A percentile compares a stretch with the other conserved stretches of the same genome.
Evolutionary conservation across 1,284 basidiomycete genomes (phyloP).

Genomic region (Sphaerobolus stellatus): DNA sequence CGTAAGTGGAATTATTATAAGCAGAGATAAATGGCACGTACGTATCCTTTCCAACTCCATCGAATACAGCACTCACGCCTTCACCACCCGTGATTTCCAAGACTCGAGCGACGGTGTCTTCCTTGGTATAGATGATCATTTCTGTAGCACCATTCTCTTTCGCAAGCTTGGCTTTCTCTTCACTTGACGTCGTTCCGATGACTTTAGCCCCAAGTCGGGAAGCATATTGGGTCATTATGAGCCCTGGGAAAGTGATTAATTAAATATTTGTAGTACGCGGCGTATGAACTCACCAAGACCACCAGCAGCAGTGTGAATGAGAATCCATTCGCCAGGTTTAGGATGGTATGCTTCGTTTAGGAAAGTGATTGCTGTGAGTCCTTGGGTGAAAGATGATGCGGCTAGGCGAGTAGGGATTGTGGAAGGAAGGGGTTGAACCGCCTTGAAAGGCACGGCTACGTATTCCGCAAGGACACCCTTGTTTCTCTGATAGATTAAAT

Average conservation of each 20-base stretch:
- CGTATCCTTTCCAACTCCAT: constrained; percentile 94
- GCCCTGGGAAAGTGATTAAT: constrained; percentile 44
- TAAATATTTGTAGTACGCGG: constrained; percentile 1
- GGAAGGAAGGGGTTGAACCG: constrained; percentile 62
- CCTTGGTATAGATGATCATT: constrained; percentile 78
- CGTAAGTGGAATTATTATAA: neutral
- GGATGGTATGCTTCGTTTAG: constrained; percentile 84
- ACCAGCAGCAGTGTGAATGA: constrained; percentile 91
- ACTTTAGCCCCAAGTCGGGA: constrained; percentile 80
- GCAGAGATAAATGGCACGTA: constrained; percentile 36
- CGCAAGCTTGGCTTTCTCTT: constrained; percentile 84
- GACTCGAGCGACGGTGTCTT: constrained; percentile 72
- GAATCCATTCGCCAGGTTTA: constrained; percentile 69
- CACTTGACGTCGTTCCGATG: constrained; percentile 91
- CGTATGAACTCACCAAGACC: constrained; percentile 45
- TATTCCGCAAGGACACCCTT: constrained; percentile 64
- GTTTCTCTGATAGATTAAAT: neutral
- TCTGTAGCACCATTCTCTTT: constrained; percentile 81
- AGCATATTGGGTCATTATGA: constrained; percentile 62
- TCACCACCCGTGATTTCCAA: constrained; percentile 77
- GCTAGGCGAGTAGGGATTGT: constrained; percentile 62
- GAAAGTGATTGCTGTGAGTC: constrained; percentile 78
- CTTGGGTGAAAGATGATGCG: constrained; percentile 72
- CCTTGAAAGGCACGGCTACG: constrained; percentile 62
- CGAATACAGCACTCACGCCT: constrained; percentile 86